Evolutionary conservation across 2,329 filamentous ascomycete genomes (phyloP).

Genomic region (Alternaria atra): DNA sequence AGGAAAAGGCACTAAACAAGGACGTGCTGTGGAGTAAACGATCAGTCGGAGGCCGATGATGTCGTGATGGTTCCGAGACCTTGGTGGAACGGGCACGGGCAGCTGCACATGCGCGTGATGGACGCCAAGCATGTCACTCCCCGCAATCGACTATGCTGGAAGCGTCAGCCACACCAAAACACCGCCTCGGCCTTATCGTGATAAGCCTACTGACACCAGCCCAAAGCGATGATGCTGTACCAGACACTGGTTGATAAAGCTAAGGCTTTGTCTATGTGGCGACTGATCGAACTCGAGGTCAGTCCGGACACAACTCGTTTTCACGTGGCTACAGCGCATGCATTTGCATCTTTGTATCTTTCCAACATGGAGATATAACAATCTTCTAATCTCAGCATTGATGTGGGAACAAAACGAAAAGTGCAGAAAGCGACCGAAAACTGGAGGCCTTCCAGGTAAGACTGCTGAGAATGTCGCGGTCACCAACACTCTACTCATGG

Average conservation of each 20-base stretch:
- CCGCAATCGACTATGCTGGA: slow-evolving; percentile 7
- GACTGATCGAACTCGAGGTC: too few relatives aligned
- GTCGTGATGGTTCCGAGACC: slow-evolving; percentile 6
- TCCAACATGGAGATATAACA: too few relatives aligned
- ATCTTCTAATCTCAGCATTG: too few relatives aligned
- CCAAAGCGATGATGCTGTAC: too few relatives aligned
- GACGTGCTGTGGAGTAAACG: neutral
- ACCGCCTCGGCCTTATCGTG: neutral
- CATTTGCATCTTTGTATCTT: too few relatives aligned
- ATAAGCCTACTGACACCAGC: too few relatives aligned
- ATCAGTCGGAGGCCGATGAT: slow-evolving; percentile 9
- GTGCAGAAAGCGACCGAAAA: neutral
- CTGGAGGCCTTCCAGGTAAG: neutral
- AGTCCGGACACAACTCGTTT: too few relatives aligned
- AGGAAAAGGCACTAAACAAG: neutral
- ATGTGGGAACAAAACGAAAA: too few relatives aligned
- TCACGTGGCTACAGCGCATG: too few relatives aligned
- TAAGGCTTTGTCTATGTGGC: too few relatives aligned
- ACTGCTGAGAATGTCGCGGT: neutral
- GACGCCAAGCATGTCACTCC: neutral
- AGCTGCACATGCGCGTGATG: neutral
- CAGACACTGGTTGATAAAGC: too few relatives aligned
- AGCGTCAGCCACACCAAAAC: neutral
- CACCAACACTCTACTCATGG: neutral
- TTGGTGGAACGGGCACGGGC: slow-evolving; percentile 5